Evolutionary conservation across 441 rosid genomes (phyloP), one percentile per base, ranked within the genome.

Genomic region (Isatis lusitanica): DNA sequence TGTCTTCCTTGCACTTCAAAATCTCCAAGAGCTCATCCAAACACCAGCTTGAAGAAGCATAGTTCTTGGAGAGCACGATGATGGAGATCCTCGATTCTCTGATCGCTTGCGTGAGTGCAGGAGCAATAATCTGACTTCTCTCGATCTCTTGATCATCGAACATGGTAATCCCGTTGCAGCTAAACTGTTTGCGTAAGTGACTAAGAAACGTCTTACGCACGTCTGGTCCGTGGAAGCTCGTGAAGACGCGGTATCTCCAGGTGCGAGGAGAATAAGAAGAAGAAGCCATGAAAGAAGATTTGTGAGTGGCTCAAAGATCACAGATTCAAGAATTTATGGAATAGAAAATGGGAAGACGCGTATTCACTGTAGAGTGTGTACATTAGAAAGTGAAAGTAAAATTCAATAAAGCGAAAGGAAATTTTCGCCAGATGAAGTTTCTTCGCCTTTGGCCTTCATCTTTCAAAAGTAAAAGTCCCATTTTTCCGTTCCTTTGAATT

Each of bases 111-210:
- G 18, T 42, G 31, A 55, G 72, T 3, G 51, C 16, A 42, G 53
- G 53, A 0, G 53, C 13, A 0, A 68, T 68, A 0, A 6, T 42
- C 16, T 56, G 15, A 4, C 73, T 2, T 68, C 44, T 68, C 73
- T 56, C 48, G n/a, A 71, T 71, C 4, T 2, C 4, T 61, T 60
- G 50, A 38, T 71, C 75, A 13, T 71, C 52, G 35, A 39, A 71
- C 75, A 62, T 71, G 0, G 33, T 7, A 3, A 51, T 71, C 24
- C 75, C 75, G 0, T 62, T 51, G 75, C 0, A 9, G 30, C 0
- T 15, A 15, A 70, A 70, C 31, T 60, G 67, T 60, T 59, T 48
- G 6, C 74, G 59, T 12, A 71, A 28, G 5, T 71, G 62, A 50
- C 68, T 17, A 12, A 62, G 62, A 28, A 47, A 47, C 4, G 52